Conservation (phyloP, 2,329 filamentous ascomycete species). For the Plectosphaerella sp. region DNA sequence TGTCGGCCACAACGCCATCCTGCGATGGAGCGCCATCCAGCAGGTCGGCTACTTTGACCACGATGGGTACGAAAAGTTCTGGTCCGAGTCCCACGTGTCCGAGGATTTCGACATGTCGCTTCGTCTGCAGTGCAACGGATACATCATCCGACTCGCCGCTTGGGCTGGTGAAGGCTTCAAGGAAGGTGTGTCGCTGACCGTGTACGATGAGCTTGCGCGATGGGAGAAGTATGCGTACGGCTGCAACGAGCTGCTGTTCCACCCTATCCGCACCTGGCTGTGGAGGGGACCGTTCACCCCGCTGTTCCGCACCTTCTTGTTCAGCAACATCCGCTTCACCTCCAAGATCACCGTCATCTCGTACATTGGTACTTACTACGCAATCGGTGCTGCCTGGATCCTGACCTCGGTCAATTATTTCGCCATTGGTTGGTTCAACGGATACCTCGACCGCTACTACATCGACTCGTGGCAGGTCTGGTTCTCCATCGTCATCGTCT, state of each 20-base stretch:
- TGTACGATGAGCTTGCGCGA: slow-evolving; percentile 78
- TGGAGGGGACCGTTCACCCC: slow-evolving; percentile 73
- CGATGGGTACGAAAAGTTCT: slow-evolving; percentile 73
- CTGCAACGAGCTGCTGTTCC: slow-evolving; percentile 77
- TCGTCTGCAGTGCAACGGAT: slow-evolving; percentile 67
- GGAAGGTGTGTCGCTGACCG: slow-evolving; percentile 77
- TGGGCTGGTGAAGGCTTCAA: slow-evolving; percentile 76
- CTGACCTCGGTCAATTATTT: slow-evolving; percentile 73
- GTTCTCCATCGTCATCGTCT: slow-evolving; percentile 76
- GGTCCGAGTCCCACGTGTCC: slow-evolving; percentile 75
- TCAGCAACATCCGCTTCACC: slow-evolving; percentile 68
- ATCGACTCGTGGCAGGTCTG: slow-evolving; percentile 75
- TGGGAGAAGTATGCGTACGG: slow-evolving; percentile 89
- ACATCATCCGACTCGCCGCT: slow-evolving; percentile 67
- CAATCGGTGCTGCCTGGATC: slow-evolving; percentile 71
- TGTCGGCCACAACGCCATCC: slow-evolving; percentile 75
- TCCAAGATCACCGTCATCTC: slow-evolving; percentile 73
- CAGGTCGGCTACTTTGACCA: slow-evolving; percentile 67
- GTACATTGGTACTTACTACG: slow-evolving; percentile 78
- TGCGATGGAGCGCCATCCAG: slow-evolving; percentile 72
- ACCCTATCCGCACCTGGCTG: slow-evolving; percentile 70
- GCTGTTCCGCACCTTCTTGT: slow-evolving; percentile 70
- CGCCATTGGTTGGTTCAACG: slow-evolving; percentile 71
- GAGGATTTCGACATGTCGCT: slow-evolving; percentile 82
- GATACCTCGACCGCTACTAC: slow-evolving; percentile 76